A percentile compares a stretch with the other conserved stretches of the same genome.
Evolutionary conservation across 768 basidiomycete species (phyloP).

Genomic region (Thelephora aurantiotincta): DNA sequence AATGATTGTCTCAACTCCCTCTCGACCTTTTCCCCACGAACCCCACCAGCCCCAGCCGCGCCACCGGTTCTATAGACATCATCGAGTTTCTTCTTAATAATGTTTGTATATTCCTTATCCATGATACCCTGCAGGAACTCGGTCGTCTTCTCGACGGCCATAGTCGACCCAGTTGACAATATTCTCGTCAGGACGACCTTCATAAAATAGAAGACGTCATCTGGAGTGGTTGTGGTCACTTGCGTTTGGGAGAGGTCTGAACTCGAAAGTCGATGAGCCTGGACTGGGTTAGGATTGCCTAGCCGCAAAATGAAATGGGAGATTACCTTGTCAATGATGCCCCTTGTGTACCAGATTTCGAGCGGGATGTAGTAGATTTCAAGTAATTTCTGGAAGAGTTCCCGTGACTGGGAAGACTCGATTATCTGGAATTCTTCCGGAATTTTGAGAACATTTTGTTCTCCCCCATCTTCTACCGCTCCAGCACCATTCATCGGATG

Average conservation of each 20-base stretch:
- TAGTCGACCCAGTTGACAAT: constrained; percentile 59
- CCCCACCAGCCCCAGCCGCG: constrained; percentile 23
- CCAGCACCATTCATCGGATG: not conserved
- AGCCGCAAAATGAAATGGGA: no score
- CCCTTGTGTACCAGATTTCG: constrained; percentile 84
- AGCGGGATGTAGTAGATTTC: constrained; percentile 72
- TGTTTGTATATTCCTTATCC: constrained; percentile 69
- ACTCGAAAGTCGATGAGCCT: constrained; percentile 83
- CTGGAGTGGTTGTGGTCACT: constrained; percentile 63
- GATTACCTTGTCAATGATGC: constrained; percentile 74
- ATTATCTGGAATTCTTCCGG: constrained; percentile 17
- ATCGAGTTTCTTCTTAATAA: constrained; percentile 78
- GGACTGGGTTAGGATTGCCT: not conserved
- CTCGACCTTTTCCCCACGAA: constrained; percentile 62
- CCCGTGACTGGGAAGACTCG: constrained; percentile 37
- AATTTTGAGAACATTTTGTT: constrained; percentile 1
- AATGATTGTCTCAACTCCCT: constrained; percentile 68
- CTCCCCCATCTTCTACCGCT: constrained; percentile 1
- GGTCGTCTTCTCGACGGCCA: constrained; percentile 42
- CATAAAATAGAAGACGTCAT: constrained; percentile 93
- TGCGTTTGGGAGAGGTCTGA: constrained; percentile 53
- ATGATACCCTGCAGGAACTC: constrained; percentile 57
- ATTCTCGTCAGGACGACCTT: constrained; percentile 72
- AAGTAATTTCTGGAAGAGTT: constrained; percentile 53
- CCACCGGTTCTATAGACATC: constrained; percentile 59